These are phyloP conservation scores for Cladosporium cucumerinum DNA, from an alignment of 2,329 filamentous ascomycete species.

Conservation along the genomic window DNA sequence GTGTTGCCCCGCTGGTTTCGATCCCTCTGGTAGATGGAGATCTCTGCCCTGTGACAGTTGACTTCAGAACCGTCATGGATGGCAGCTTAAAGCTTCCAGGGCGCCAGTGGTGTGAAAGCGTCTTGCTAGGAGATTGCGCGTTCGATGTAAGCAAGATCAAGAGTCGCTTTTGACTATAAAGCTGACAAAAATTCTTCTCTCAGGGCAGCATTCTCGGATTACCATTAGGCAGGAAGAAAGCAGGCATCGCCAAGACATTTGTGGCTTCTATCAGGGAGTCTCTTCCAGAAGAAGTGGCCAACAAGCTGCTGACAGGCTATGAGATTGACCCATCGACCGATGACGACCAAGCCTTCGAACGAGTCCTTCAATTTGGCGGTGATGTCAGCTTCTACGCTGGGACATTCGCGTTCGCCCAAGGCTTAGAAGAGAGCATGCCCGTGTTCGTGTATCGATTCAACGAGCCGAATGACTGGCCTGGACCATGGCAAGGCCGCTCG, in stretches of 20 bases:
- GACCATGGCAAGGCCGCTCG: conserved; percentile 38
- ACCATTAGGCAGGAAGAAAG: conserved; percentile 20
- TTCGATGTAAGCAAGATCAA: conserved; percentile 37
- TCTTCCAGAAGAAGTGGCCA: conserved; percentile 28
- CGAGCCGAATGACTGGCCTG: conserved; percentile 48
- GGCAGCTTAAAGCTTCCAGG: conserved; percentile 38
- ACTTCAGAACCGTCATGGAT: conserved; percentile 23
- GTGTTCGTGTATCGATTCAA: conserved; percentile 47
- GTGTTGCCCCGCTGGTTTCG: conserved; percentile 28
- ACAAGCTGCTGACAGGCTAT: conserved; percentile 39
- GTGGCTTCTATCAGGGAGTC: conserved; percentile 33
- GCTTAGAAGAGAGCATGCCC: conserved; percentile 14
- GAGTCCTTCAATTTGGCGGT: conserved; percentile 43
- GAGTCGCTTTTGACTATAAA: not conserved
- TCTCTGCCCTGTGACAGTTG: conserved; percentile 31
- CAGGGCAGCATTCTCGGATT: conserved; percentile 25
- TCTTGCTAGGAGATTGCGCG: conserved; percentile 49
- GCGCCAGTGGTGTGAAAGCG: conserved; percentile 44
- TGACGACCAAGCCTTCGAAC: conserved; percentile 41
- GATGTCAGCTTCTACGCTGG: conserved; percentile 49
- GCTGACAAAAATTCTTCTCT: not conserved
- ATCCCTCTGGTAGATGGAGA: conserved; percentile 45
- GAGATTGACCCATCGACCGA: conserved; percentile 34
- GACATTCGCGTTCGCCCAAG: conserved; percentile 39
- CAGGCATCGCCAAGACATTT: conserved; percentile 37